phyloP scores from a whole-genome alignment of 2,329 filamentous ascomycete species.

The Alternaria brassicae region DNA sequence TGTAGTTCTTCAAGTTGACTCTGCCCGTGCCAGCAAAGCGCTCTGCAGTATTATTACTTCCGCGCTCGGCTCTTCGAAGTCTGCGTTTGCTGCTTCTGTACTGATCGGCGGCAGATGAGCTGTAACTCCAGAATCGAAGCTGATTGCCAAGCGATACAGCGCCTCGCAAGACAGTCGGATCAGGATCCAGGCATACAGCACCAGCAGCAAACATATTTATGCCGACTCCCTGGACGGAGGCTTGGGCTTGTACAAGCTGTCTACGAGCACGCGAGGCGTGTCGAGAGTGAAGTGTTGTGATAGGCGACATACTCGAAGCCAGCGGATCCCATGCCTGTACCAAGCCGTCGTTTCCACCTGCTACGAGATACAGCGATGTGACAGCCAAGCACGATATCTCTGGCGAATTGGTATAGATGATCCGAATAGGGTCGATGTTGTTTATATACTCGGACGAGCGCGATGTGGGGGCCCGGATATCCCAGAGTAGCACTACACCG shows the following conservation, averaged over 20 bases:
- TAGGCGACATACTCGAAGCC: conserved; percentile 76
- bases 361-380: conserved; percentile 85
- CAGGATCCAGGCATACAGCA: conserved; percentile 84
- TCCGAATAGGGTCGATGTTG: conserved; percentile 72
- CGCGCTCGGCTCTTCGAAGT: conserved; percentile 71
- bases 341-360: conserved; percentile 92
- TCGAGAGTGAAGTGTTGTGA: conserved; percentile 85
- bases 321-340: conserved; percentile 98
- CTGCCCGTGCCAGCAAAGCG: conserved; percentile 69
- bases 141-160: conserved; percentile 87
- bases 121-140: conserved; percentile 92
- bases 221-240: conserved; percentile 70
- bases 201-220: conserved; percentile 82
- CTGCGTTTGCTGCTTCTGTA: conserved; percentile 80
- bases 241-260: conserved; percentile 70
- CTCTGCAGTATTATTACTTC: conserved; percentile 66
- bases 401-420: conserved; percentile 89
- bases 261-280: conserved; percentile 84
- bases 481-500: conserved; percentile 83
- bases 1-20: conserved; percentile 78
- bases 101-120: conserved; percentile 76
- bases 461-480: conserved; percentile 72
- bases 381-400: conserved; percentile 83
- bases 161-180: conserved; percentile 83
- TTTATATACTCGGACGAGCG: conserved; percentile 63